Evolutionary conservation across 768 basidiomycete genomes (phyloP).

Genomic region (Rossbeevera mucosa): DNA sequence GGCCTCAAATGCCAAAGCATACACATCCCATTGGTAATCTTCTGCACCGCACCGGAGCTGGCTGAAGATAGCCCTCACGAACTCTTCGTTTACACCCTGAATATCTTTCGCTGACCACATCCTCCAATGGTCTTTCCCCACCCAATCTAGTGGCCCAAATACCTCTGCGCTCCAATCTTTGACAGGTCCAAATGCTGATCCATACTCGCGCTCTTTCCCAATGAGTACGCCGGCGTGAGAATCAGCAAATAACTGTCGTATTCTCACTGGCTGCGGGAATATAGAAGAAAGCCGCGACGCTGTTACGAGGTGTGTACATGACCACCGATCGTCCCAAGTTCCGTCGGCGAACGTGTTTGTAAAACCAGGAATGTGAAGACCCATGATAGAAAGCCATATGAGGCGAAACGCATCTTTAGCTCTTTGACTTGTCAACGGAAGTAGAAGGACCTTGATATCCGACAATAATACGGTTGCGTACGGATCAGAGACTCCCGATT

Average conservation of each 20-base stretch:
- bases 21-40: constrained; percentile 61
- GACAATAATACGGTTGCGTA: constrained; percentile 69
- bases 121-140: constrained; percentile 30
- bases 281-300: constrained; percentile 44
- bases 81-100: constrained; percentile 41
- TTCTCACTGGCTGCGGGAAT: constrained; percentile 42
- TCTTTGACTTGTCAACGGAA: constrained; percentile 39
- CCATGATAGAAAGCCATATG: constrained; percentile 66
- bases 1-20: constrained; percentile 65
- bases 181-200: constrained; percentile 61
- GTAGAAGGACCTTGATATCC: constrained; percentile 59
- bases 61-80: constrained; percentile 56
- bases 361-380: constrained; percentile 70
- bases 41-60: constrained; percentile 47
- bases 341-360: constrained; percentile 36
- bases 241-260: constrained; percentile 43
- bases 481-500: constrained; percentile 54
- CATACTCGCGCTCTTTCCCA: constrained; percentile 60
- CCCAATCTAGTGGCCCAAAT: constrained; percentile 51
- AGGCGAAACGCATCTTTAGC: constrained; percentile 58
- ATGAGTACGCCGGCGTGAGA: constrained; percentile 62
- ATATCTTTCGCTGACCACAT: constrained; percentile 51
- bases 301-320: constrained; percentile 42
- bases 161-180: constrained; percentile 59
- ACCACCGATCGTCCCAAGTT: constrained; percentile 71